Evolutionary conservation across 805 yeast genomes (phyloP).

Genomic region (Wickerhamiella musiphila): DNA sequence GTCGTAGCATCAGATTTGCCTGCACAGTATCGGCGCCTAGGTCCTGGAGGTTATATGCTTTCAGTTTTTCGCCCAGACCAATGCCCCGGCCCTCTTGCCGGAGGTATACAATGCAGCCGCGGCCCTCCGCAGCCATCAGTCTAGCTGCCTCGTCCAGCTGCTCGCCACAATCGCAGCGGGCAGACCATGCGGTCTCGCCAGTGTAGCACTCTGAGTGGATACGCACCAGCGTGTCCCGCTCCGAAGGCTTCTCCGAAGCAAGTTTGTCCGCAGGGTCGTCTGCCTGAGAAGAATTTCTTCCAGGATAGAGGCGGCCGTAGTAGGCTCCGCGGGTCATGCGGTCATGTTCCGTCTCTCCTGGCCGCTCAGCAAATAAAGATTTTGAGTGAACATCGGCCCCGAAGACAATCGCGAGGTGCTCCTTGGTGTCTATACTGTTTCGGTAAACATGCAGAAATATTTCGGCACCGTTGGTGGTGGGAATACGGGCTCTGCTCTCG

Average conservation of each 20-base stretch:
- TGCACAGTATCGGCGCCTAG: slow-evolving; percentile 97
- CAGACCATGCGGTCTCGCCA: slow-evolving; percentile 98
- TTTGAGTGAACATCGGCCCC: slow-evolving; percentile 79
- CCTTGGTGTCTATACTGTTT: slow-evolving; percentile 76
- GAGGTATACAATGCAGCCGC: slow-evolving; percentile 86
- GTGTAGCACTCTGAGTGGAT: slow-evolving; percentile 97
- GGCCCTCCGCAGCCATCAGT: slow-evolving; percentile 70
- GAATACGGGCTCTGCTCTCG: slow-evolving; percentile 87
- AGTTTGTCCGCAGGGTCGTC: not conserved
- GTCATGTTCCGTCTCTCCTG: slow-evolving; percentile 71
- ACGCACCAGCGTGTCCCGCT: slow-evolving; percentile 39
- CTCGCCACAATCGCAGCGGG: slow-evolving; percentile 98
- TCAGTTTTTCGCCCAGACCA: slow-evolving; percentile 92
- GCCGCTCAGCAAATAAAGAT: slow-evolving; percentile 42
- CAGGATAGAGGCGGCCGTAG: slow-evolving; percentile 77
- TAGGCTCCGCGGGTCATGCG: slow-evolving; percentile 99
- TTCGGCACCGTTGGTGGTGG: slow-evolving; percentile 90
- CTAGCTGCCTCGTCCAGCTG: slow-evolving; percentile 97
- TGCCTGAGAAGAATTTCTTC: slow-evolving; percentile 20
- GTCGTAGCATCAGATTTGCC: slow-evolving; percentile 80
- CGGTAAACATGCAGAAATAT: slow-evolving; percentile 79
- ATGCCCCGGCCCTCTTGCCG: slow-evolving; percentile 98
- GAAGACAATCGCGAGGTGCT: slow-evolving; percentile 92
- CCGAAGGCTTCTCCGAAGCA: not conserved
- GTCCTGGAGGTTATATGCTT: slow-evolving; percentile 93